A percentile compares a stretch with the other conserved stretches of the same genome.
Evolutionary conservation across 177 flowering plant species (phyloP).

Genomic region (Telopea speciosissima): DNA sequence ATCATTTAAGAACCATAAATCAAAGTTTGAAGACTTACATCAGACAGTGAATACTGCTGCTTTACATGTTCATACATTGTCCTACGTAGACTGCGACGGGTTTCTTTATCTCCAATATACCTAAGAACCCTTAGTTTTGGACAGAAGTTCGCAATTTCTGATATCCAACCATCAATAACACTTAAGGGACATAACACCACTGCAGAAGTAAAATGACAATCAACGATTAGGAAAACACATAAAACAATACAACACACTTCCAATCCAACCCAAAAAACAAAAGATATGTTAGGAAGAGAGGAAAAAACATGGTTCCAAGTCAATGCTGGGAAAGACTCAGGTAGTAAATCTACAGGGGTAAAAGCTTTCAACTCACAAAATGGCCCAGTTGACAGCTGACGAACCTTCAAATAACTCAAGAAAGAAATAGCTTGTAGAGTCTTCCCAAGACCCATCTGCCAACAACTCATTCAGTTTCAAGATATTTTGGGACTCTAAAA

Average conservation of each 20-base stretch:
- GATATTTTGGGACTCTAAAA: not conserved
- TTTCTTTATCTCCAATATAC: constrained; percentile 78
- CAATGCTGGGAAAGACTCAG: no score
- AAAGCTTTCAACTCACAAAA: constrained; percentile 52
- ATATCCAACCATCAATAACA: constrained; percentile 82
- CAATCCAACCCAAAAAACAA: not conserved
- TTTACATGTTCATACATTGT: constrained; percentile 37
- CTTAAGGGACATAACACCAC: constrained; percentile 94
- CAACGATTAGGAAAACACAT: constrained; percentile 3
- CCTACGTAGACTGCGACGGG: constrained; percentile 46
- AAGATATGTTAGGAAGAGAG: no score
- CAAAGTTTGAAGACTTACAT: constrained; percentile 34
- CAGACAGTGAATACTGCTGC: constrained; percentile 20
- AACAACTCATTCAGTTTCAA: constrained; percentile 11
- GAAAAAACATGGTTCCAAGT: no score
- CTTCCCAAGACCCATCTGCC: constrained; percentile 97
- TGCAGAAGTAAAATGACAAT: constrained; percentile 23
- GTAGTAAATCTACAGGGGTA: not conserved
- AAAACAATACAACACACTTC: not conserved
- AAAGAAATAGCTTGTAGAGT: constrained; percentile 87
- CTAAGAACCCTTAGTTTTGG: constrained; percentile 54
- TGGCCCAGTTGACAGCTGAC: constrained; percentile 50
- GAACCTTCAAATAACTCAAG: constrained; percentile 73
- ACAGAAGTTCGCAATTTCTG: constrained; percentile 60
- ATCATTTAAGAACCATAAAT: not conserved